These are phyloP conservation scores for Lepidium sativum DNA, from an alignment of 345 rosid genomes.

Conservation along the genomic window DNA sequence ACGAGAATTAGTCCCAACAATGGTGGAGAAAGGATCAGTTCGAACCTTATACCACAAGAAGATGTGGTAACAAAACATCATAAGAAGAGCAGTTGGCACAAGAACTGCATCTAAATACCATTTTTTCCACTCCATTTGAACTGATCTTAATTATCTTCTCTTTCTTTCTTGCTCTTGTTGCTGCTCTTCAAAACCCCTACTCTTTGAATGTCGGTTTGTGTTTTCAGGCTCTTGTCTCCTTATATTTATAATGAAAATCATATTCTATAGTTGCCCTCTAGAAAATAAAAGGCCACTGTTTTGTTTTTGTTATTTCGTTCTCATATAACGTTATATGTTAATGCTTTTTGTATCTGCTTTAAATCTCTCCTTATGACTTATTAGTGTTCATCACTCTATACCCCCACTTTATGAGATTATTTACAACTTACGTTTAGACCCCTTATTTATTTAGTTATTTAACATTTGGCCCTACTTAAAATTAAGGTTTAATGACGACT, in stretches of 20 bases:
- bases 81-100: slow-evolving; percentile 53
- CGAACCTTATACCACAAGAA: slow-evolving; percentile 73
- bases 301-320: neutral
- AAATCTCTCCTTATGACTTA: slow-evolving; percentile 13
- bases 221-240: neutral
- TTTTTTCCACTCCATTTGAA: slow-evolving; percentile 30
- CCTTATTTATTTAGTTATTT: slow-evolving; percentile 2
- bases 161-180: neutral
- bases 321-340: slow-evolving; percentile 3
- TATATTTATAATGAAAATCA: slow-evolving; percentile 21
- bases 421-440: neutral
- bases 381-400: slow-evolving; percentile 24
- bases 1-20: slow-evolving; percentile 59
- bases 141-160: neutral
- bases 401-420: slow-evolving; percentile 19
- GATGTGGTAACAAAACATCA: slow-evolving; percentile 43
- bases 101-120: slow-evolving; percentile 63
- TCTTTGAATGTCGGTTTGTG: slow-evolving; percentile 11
- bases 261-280: slow-evolving; percentile 13
- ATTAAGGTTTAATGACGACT: neutral
- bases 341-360: neutral
- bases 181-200: slow-evolving; percentile 1
- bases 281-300: slow-evolving; percentile 4
- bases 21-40: slow-evolving; percentile 64
- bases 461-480: slow-evolving; percentile 8